Conservation (phyloP, 2,329 filamentous ascomycete species). For the Stagonosporopsis cucurbitacearum region DNA sequence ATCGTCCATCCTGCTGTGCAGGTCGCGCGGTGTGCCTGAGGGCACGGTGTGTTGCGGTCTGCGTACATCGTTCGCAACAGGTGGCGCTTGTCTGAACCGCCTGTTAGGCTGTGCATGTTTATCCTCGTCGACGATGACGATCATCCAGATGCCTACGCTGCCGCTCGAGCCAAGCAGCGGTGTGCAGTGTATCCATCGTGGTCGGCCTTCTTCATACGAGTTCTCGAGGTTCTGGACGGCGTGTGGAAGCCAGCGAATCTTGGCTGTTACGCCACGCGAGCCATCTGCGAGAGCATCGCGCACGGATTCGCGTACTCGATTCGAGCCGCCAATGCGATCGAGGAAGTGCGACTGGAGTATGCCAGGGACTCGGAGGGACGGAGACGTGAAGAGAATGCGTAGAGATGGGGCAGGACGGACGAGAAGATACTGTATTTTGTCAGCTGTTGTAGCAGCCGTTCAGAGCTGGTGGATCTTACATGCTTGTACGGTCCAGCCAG, state of each 20-base stretch:
- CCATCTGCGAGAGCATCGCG: slow-evolving; percentile 69
- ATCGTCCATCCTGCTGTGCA: slow-evolving; percentile 12
- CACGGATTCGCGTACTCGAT: slow-evolving; percentile 61
- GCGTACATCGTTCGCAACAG: slow-evolving; percentile 38
- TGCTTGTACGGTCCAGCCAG: slow-evolving; percentile 63
- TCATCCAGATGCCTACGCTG: slow-evolving; percentile 78
- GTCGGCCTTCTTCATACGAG: slow-evolving; percentile 63
- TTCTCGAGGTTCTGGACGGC: slow-evolving; percentile 47
- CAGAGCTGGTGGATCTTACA: slow-evolving; percentile 49
- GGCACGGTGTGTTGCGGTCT: slow-evolving; percentile 9
- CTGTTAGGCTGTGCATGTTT: slow-evolving; percentile 29
- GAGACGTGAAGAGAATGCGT: slow-evolving; percentile 59
- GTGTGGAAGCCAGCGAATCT: slow-evolving; percentile 69
- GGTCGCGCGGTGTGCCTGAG: background rate
- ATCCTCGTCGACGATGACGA: slow-evolving; percentile 71
- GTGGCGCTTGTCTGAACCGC: slow-evolving; percentile 42
- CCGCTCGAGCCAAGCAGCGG: slow-evolving; percentile 72
- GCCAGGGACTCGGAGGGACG: slow-evolving; percentile 57
- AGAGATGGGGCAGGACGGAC: slow-evolving; percentile 56
- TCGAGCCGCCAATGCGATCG: slow-evolving; percentile 57
- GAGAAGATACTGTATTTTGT: slow-evolving; percentile 52
- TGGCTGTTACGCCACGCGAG: slow-evolving; percentile 71
- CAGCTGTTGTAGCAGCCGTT: background rate
- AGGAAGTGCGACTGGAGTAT: slow-evolving; percentile 58
- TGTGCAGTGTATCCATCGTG: slow-evolving; percentile 79